Evolutionary conservation across 148 eudicot genomes (phyloP).

Genomic region (Cornus suecica): DNA sequence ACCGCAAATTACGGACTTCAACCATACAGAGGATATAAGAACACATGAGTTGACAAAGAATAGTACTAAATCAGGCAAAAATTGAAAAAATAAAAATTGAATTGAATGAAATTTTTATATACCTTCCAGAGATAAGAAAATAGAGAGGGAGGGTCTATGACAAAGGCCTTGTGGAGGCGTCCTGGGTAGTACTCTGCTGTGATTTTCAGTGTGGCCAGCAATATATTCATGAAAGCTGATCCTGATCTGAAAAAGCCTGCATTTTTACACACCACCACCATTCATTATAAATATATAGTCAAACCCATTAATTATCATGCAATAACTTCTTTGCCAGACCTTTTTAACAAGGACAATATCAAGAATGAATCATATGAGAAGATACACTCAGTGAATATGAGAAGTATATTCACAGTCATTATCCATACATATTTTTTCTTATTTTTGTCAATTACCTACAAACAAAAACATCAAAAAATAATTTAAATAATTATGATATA

Average conservation of each 20-base stretch:
- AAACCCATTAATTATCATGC: background rate
- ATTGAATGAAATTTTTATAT: background rate
- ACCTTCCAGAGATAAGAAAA: constrained; percentile 97
- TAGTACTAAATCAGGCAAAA: background rate
- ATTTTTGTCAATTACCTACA: too few species aligned
- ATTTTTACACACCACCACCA: background rate
- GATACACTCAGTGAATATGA: too few species aligned
- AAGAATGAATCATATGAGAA: too few species aligned
- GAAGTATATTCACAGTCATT: too few species aligned
- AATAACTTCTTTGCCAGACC: background rate
- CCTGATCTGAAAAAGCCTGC: constrained; percentile 97
- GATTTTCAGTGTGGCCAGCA: constrained; percentile 75
- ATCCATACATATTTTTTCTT: too few species aligned
- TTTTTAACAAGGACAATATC: too few species aligned
- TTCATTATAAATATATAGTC: constrained; percentile 1
- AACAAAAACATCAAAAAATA: too few species aligned
- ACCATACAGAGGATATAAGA: background rate
- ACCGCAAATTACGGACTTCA: constrained; percentile 4
- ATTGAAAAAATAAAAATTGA: background rate
- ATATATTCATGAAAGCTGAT: constrained; percentile 78
- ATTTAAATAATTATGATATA: too few species aligned
- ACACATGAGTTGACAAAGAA: background rate
- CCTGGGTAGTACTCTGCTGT: constrained; percentile 80
- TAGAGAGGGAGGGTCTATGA: constrained; percentile 90
- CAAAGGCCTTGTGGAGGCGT: constrained; percentile 75